phyloP scores from a whole-genome alignment of 225 moss, liverwort and hornwort genomes.

The Rhytidiadelphus loreus region DNA sequence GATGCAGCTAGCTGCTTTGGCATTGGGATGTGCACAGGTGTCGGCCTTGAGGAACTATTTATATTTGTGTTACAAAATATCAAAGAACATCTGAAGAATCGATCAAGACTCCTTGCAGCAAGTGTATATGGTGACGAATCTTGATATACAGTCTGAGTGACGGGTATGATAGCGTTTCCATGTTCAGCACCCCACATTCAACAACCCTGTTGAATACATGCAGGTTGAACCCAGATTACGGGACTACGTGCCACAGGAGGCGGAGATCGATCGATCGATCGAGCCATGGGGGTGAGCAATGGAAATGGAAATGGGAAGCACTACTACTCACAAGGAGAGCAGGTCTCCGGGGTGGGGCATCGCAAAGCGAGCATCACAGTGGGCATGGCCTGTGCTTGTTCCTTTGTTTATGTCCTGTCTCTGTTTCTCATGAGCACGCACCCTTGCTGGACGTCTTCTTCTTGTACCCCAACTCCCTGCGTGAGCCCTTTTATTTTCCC shows the following conservation, averaged over 20 bases:
- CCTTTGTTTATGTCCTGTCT: conserved; percentile 30
- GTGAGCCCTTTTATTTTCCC: background rate
- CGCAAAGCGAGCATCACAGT: conserved; percentile 21
- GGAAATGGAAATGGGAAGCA: conserved; percentile 10
- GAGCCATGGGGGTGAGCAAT: conserved; percentile 13
- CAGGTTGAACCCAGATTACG: background rate
- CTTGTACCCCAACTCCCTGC: conserved; percentile 3
- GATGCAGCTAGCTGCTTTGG: background rate
- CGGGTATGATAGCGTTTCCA: background rate
- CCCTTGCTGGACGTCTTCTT: conserved; percentile 20
- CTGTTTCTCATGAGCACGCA: conserved; percentile 18
- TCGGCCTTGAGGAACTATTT: background rate
- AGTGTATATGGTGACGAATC: background rate
- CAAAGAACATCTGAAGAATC: background rate
- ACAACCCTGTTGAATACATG: background rate
- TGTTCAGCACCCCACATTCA: background rate
- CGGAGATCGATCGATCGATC: background rate
- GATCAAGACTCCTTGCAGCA: background rate
- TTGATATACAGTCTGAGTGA: background rate
- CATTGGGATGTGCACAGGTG: background rate
- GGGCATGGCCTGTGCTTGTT: conserved; percentile 35
- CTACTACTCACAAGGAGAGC: background rate
- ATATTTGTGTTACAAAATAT: background rate
- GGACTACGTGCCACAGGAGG: background rate
- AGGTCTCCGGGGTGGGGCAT: background rate